Evolutionary conservation across 768 basidiomycete species (phyloP), one percentile per base, ranked within the genome.

Genomic region (Leccinellum rugosiceps): DNA sequence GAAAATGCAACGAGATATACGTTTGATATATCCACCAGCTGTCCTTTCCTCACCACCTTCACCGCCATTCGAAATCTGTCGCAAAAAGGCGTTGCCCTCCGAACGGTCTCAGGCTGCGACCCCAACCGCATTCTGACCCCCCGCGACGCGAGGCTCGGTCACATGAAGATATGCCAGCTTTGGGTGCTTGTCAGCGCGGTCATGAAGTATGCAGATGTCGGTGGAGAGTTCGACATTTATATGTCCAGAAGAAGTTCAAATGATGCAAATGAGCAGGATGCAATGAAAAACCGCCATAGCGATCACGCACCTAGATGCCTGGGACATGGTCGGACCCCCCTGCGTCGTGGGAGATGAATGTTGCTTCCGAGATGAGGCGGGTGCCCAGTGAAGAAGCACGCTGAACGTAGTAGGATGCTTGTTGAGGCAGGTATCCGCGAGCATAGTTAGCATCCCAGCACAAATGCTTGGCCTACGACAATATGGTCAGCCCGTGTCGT

Each of bases 281-380:
- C 19, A 28, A 2, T 45, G 8, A 11, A 10, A 19, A 28, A 28
- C 6, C 5, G 6, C 3, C 34, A 34, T 3, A 15, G 8, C 4
- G 63, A 30, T 49, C 55, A 58, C 28, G 41, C 25, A 76, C 77
- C 74, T 62, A 77, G n/a, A n/a, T n/a, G n/a, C n/a, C n/a, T n/a
- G n/a, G n/a, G n/a, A n/a, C n/a, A n/a, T n/a, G n/a, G n/a, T n/a
- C n/a, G n/a, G n/a, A n/a, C n/a, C n/a, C n/a, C n/a, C n/a, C n/a
- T n/a, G n/a, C n/a, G n/a, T n/a, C n/a, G n/a, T n/a, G n/a, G n/a
- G n/a, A n/a, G n/a, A n/a, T n/a, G n/a, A n/a, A n/a, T n/a, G n/a
- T n/a, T n/a, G n/a, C n/a, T n/a, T n/a, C n/a, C n/a, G n/a, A n/a
- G n/a, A n/a, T n/a, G n/a, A n/a, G n/a, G n/a, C n/a, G n/a, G n/a